A percentile compares a stretch with the other conserved stretches of the same genome.
These are phyloP conservation scores for Ramichloridium luteum DNA, from an alignment of 2,329 filamentous ascomycete species.

Conservation along the genomic window DNA sequence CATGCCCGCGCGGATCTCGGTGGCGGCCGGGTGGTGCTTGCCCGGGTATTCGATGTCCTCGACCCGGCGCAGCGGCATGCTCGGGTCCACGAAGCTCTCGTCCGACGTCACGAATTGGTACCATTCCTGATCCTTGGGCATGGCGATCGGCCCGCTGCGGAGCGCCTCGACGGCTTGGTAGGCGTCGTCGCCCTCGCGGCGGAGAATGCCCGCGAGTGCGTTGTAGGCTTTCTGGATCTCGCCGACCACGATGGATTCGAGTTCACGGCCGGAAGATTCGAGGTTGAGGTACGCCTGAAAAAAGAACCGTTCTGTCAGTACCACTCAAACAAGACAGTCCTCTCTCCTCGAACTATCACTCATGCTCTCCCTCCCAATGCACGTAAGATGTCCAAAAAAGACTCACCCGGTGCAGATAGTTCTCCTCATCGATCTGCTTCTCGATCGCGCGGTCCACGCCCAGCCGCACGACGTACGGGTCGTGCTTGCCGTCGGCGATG, in stretches of 20 bases:
- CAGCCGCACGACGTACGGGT: conserved; percentile 79
- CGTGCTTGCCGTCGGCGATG: conserved; percentile 66
- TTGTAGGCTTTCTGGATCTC: conserved; percentile 98
- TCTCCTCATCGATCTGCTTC: conserved; percentile 89
- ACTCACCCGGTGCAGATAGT: conserved; percentile 80
- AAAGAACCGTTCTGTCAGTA: conserved; percentile 12
- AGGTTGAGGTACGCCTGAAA: conserved; percentile 83
- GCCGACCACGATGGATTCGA: conserved; percentile 91
- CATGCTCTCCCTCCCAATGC: too few species aligned
- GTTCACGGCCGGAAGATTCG: conserved; percentile 83
- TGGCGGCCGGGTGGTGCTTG: conserved; percentile 67
- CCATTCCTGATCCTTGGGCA: conserved; percentile 93
- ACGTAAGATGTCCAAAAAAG: too few species aligned
- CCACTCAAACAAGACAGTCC: too few species aligned
- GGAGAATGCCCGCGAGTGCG: conserved; percentile 80
- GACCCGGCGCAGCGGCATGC: conserved; percentile 61
- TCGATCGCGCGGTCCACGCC: conserved; percentile 83
- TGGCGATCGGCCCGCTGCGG: conserved; percentile 71
- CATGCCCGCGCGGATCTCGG: conserved; percentile 80
- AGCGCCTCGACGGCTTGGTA: conserved; percentile 70
- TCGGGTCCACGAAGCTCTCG: conserved; percentile 77
- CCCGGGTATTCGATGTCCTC: conserved; percentile 87
- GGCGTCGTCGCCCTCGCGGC: conserved; percentile 75
- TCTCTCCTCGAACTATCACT: too few species aligned
- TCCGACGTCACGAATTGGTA: conserved; percentile 66